Conservation (phyloP, 768 basidiomycete genomes). For the Hortiboletus flavorubellus region DNA sequence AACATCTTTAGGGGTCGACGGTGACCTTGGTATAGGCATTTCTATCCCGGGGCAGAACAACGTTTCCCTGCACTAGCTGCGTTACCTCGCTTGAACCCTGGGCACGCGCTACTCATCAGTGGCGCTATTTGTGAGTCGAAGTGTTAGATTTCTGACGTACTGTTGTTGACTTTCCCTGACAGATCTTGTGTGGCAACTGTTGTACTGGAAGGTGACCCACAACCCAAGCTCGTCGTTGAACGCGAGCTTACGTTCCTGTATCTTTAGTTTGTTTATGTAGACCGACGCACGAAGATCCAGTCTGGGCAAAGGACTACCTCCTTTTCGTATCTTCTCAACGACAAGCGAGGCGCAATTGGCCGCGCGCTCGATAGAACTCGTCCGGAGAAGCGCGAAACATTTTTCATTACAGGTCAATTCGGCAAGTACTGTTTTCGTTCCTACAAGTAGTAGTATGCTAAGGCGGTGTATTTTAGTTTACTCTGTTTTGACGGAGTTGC, state of each 20-base stretch:
- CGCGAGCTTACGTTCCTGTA: background rate
- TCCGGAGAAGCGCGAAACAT: constrained; percentile 57
- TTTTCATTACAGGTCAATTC: constrained; percentile 86
- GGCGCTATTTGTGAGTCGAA: constrained; percentile 71
- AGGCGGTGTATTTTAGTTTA: constrained; percentile 53
- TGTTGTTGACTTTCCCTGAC: constrained; percentile 5
- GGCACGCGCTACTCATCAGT: constrained; percentile 71
- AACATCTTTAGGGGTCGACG: background rate
- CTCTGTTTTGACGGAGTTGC: constrained; percentile 79
- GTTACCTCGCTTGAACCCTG: constrained; percentile 68
- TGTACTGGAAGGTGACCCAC: constrained; percentile 81
- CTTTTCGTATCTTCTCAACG: constrained; percentile 83
- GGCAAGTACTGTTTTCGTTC: constrained; percentile 40
- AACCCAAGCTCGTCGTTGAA: background rate
- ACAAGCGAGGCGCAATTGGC: constrained; percentile 84
- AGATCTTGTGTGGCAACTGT: constrained; percentile 91
- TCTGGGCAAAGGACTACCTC: constrained; percentile 91
- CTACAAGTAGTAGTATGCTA: background rate
- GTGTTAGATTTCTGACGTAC: constrained; percentile 8
- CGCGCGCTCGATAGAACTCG: constrained; percentile 58
- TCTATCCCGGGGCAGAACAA: constrained; percentile 72
- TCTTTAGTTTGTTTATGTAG: constrained; percentile 75
- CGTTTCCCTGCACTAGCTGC: constrained; percentile 84
- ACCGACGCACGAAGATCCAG: constrained; percentile 84
- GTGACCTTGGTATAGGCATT: constrained; percentile 56